Percentiles rank a stretch among this genome's conserved stretches.
phyloP scores from a whole-genome alignment of 257 asterid species.

The Sherardia arvensis region DNA sequence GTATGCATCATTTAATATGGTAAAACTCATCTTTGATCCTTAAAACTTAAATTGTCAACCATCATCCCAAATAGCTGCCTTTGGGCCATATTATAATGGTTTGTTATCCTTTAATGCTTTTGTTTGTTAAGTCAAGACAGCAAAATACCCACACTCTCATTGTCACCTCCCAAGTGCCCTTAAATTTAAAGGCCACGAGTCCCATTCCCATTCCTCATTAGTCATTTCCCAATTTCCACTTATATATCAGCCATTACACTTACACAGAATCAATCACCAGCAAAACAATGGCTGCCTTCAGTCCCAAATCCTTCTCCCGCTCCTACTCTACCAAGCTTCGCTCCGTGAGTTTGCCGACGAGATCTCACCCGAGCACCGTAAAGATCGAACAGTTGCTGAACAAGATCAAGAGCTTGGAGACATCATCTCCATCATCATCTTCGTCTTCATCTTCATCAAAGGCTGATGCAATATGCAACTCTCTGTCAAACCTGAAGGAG shows the following conservation, averaged over 20 bases:
- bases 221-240: slow-evolving; percentile 7
- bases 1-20: not conserved
- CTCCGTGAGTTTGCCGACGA: slow-evolving; percentile 29
- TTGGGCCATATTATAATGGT: not conserved
- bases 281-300: slow-evolving; percentile 15
- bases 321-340: slow-evolving; percentile 9
- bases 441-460: not conserved
- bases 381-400: slow-evolving; percentile 22
- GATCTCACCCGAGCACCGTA: slow-evolving; percentile 28
- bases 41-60: not conserved
- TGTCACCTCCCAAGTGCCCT: slow-evolving; percentile 1
- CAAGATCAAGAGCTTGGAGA: slow-evolving; percentile 25
- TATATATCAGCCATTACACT: not conserved
- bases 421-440: not conserved
- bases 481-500: slow-evolving; percentile 21
- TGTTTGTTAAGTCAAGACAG: slow-evolving; percentile 22
- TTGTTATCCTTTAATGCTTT: slow-evolving; percentile 3
- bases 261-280: not conserved
- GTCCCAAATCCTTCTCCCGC: slow-evolving; percentile 14
- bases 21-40: not conserved
- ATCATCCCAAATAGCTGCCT: not conserved
- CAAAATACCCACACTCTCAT: slow-evolving; percentile 14
- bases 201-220: not conserved
- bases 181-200: slow-evolving; percentile 3
- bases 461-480: slow-evolving; percentile 11